phyloP scores from a whole-genome alignment of 371 early-diverging fungal species.

The Mitosporidium daphniae region DNA sequence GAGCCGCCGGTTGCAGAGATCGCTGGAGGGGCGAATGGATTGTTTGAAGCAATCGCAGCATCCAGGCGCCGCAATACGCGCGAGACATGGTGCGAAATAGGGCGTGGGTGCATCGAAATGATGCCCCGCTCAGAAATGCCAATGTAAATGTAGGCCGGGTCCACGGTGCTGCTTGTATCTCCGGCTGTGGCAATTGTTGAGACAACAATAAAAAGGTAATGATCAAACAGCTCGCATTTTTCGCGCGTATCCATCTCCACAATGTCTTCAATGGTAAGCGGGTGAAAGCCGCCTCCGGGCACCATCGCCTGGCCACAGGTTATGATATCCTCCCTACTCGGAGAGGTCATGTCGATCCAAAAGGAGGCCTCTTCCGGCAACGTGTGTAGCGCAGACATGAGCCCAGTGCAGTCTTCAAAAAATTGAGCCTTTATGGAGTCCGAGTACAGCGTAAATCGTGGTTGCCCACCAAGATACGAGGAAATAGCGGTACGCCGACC shows the following conservation, averaged over 20 bases:
- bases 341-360: no score
- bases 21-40: neutral
- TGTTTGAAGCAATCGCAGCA: constrained; percentile 1
- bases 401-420: no score
- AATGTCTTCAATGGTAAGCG: constrained; percentile 56
- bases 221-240: constrained; percentile 50
- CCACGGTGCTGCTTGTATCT: constrained; percentile 17
- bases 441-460: no score
- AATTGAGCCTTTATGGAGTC: no score
- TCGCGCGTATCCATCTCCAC: constrained; percentile 49
- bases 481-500: no score
- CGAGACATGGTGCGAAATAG: constrained; percentile 1
- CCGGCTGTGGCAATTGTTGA: constrained; percentile 26
- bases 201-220: constrained; percentile 57
- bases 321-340: no score
- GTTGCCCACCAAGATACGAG: no score
- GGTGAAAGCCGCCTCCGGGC: no score
- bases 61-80: neutral
- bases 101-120: constrained; percentile 13
- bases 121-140: constrained; percentile 34
- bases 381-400: no score
- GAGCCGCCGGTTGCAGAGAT: neutral
- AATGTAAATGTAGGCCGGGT: constrained; percentile 31
- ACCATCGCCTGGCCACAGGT: no score
- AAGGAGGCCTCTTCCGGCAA: no score